Evolutionary conservation across 352 stramenopile genomes (phyloP).

Genomic region (Globisporangium middletonii): DNA sequence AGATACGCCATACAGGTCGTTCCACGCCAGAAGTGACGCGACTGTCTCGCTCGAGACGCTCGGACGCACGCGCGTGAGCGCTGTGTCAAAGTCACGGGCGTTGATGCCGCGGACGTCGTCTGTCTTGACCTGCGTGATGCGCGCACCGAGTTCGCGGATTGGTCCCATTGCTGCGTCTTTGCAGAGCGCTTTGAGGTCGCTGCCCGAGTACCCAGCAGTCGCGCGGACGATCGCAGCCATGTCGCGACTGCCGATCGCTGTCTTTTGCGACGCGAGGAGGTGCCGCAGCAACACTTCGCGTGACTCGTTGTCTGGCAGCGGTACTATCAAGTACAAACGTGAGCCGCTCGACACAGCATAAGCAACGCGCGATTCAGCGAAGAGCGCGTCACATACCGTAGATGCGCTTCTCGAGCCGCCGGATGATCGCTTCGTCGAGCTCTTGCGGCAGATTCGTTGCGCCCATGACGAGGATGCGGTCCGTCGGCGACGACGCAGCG

Average conservation of each 20-base stretch:
- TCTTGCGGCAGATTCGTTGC: constrained; percentile 85
- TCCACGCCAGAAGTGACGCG: constrained; percentile 53
- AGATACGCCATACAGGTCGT: constrained; percentile 62
- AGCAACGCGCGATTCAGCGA: neutral
- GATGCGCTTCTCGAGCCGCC: constrained; percentile 82
- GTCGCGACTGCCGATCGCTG: constrained; percentile 47
- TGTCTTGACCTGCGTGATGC: constrained; percentile 43
- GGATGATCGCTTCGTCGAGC: constrained; percentile 83
- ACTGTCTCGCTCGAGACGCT: constrained; percentile 66
- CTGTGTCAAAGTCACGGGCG: constrained; percentile 46
- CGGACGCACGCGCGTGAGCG: constrained; percentile 50
- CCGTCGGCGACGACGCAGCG: constrained; percentile 54
- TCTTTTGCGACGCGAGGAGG: constrained; percentile 49
- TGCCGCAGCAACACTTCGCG: constrained; percentile 50
- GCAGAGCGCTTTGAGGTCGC: constrained; percentile 91
- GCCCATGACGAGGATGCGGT: constrained; percentile 85
- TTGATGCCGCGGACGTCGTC: constrained; percentile 66
- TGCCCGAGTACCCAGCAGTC: constrained; percentile 84
- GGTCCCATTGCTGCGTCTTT: constrained; percentile 92
- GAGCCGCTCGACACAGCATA: no score
- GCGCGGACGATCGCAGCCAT: constrained; percentile 57
- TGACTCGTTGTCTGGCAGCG: constrained; percentile 52
- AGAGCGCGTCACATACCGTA: constrained; percentile 47
- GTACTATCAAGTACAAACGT: constrained; percentile 28
- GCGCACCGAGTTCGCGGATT: constrained; percentile 72